A percentile compares a stretch with the other conserved stretches of the same genome.
Evolutionary conservation across 1,284 basidiomycete species (phyloP).

Genomic region (Xerocomus nothofagi): DNA sequence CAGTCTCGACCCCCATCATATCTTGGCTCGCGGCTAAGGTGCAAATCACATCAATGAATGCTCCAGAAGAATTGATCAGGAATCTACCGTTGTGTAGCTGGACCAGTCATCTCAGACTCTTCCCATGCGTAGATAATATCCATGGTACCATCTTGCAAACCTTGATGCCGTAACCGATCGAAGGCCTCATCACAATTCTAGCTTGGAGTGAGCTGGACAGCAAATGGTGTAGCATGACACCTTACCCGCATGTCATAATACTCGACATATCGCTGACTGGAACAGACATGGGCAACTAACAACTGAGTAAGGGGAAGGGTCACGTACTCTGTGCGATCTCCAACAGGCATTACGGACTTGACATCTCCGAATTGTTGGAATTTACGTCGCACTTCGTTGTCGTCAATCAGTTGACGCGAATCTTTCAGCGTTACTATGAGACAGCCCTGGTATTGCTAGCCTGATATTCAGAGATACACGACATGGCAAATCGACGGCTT

Average conservation of each 20-base stretch:
- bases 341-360: conserved; percentile 69
- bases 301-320: conserved; percentile 4
- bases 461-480: conserved; percentile 9
- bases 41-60: conserved; percentile 8
- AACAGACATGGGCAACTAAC: conserved; percentile 7
- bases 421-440: conserved; percentile 76
- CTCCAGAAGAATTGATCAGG: not conserved
- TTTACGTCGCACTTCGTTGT: conserved; percentile 79
- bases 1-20: conserved; percentile 44
- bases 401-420: conserved; percentile 73
- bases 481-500: conserved; percentile 19
- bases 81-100: conserved; percentile 38
- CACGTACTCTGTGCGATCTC: conserved; percentile 70
- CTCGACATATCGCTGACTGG: conserved; percentile 82
- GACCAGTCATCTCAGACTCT: conserved; percentile 41
- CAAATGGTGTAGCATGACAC: not conserved
- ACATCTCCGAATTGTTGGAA: conserved; percentile 91
- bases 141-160: conserved; percentile 84
- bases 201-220: conserved; percentile 16
- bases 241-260: conserved; percentile 84
- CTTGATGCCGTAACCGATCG: conserved; percentile 75
- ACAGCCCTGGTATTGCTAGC: conserved; percentile 74
- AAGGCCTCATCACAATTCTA: conserved; percentile 78
- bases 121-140: conserved; percentile 92
- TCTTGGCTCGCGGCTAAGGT: conserved; percentile 29